phyloP scores from a whole-genome alignment of 2,329 filamentous ascomycete genomes.

The Malbranchea cinnamomea region DNA sequence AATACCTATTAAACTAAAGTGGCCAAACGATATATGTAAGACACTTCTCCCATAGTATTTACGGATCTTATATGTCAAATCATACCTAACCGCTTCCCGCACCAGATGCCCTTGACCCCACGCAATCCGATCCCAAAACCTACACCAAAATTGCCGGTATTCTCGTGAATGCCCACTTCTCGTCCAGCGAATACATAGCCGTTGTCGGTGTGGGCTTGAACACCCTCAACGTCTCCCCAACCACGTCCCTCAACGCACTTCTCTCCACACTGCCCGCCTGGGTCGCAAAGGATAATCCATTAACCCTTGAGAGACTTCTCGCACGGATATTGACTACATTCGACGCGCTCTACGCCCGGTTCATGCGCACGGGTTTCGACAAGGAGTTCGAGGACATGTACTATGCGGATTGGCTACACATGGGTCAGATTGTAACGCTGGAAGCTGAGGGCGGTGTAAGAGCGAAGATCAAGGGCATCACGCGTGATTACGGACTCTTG shows the following conservation, averaged over 20 bases:
- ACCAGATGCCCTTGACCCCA: conserved; percentile 51
- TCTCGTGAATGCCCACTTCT: conserved; percentile 76
- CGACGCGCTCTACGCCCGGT: conserved; percentile 61
- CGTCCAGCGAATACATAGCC: conserved; percentile 61
- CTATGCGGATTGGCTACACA: conserved; percentile 76
- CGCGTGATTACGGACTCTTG: conserved; percentile 77
- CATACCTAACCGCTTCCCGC: conserved; percentile 5
- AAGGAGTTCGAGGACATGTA: conserved; percentile 58
- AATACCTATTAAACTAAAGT: conserved; percentile 77
- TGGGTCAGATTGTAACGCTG: conserved; percentile 56
- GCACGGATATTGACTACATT: conserved; percentile 66
- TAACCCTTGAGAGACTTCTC: conserved; percentile 65
- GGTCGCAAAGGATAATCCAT: conserved; percentile 30
- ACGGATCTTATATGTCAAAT: too few species aligned
- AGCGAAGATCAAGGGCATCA: conserved; percentile 74
- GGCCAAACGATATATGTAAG: conserved; percentile 89
- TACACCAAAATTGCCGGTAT: conserved; percentile 92
- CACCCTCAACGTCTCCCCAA: conserved; percentile 67
- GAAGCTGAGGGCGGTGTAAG: conserved; percentile 63
- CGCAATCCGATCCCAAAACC: conserved; percentile 29
- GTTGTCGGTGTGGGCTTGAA: conserved; percentile 82
- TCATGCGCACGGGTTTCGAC: conserved; percentile 62
- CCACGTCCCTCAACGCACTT: conserved; percentile 69
- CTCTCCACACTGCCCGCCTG: conserved; percentile 35
- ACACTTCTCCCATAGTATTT: conserved; percentile 19